phyloP scores from a whole-genome alignment of 495 filamentous ascomycete genomes.

The Penicillium diatomitis region DNA sequence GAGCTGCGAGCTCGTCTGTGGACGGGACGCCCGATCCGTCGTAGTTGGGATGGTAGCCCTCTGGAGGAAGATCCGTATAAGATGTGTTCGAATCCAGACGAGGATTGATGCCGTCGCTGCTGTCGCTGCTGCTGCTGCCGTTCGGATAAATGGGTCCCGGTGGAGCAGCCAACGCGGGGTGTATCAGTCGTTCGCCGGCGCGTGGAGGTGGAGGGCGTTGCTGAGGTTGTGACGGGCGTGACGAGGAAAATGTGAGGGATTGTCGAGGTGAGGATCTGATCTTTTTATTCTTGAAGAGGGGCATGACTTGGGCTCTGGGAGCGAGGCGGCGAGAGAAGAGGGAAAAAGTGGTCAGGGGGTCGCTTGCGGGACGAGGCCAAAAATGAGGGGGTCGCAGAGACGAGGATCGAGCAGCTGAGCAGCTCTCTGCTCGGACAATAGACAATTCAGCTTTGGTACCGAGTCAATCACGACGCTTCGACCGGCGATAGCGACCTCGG shows the following conservation, averaged over 20 bases:
- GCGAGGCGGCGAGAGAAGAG: neutral
- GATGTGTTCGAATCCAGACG: conserved; percentile 3
- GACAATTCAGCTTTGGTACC: no score
- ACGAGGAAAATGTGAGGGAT: conserved; percentile 3
- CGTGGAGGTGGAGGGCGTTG: conserved; percentile 8
- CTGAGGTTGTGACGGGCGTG: conserved; percentile 8
- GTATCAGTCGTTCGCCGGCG: conserved; percentile 26
- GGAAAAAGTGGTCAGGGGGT: neutral
- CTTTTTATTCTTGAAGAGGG: conserved; percentile 20
- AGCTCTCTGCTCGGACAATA: no score
- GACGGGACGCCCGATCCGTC: neutral
- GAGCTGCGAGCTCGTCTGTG: neutral
- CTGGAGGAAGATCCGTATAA: conserved; percentile 14
- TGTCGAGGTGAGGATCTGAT: conserved; percentile 10
- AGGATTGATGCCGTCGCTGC: conserved; percentile 5
- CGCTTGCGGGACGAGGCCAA: neutral
- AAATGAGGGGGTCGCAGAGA: no score
- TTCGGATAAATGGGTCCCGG: conserved; percentile 7
- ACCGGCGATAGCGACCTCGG: no score
- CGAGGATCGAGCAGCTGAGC: no score
- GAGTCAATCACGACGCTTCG: no score
- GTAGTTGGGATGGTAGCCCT: conserved; percentile 3
- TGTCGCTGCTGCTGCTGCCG: neutral
- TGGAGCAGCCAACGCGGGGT: conserved; percentile 14
- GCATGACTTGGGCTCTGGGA: conserved; percentile 11